These are phyloP conservation scores for Alternaria arborescens DNA, from an alignment of 2,329 filamentous ascomycete species.

Conservation along the genomic window DNA sequence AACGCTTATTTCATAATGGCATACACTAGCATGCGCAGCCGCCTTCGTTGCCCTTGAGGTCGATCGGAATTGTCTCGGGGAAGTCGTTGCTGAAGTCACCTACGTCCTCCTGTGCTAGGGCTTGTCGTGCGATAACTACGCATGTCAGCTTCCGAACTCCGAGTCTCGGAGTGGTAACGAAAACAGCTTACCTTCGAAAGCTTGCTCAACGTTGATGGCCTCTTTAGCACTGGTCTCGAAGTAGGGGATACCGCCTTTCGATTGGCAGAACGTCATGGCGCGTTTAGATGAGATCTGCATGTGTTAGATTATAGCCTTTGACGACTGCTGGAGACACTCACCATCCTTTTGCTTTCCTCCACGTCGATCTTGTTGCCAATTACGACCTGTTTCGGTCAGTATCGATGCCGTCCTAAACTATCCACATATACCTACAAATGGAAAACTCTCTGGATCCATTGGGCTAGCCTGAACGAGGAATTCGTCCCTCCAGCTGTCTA, in stretches of 20 bases:
- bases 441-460: slow-evolving; percentile 95
- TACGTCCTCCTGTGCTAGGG: slow-evolving; percentile 93
- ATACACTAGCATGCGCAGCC: slow-evolving; percentile 81
- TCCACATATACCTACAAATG: slow-evolving; percentile 73
- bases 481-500: slow-evolving; percentile 98
- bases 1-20: slow-evolving; percentile 14
- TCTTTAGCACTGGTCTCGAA: slow-evolving; percentile 99
- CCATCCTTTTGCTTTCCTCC: slow-evolving; percentile 95
- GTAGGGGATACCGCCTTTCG: slow-evolving; percentile 96
- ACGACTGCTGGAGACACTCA: slow-evolving; percentile 51
- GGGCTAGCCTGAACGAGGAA: slow-evolving; percentile 98
- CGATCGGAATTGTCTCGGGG: slow-evolving; percentile 97
- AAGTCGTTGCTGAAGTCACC: slow-evolving; percentile 98
- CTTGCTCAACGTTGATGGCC: slow-evolving; percentile 95
- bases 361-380: slow-evolving; percentile 99
- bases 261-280: slow-evolving; percentile 96
- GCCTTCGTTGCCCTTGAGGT: slow-evolving; percentile 91
- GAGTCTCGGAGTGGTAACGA: neutral
- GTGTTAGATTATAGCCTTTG: slow-evolving; percentile 17
- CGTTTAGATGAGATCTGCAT: slow-evolving; percentile 88
- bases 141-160: slow-evolving; percentile 8
- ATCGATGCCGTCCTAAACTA: neutral
- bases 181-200: slow-evolving; percentile 66
- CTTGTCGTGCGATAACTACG: slow-evolving; percentile 92
- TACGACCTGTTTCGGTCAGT: slow-evolving; percentile 71